Evolutionary conservation across 2,329 filamentous ascomycete species (phyloP).

Genomic region (Fusarium piperis): DNA sequence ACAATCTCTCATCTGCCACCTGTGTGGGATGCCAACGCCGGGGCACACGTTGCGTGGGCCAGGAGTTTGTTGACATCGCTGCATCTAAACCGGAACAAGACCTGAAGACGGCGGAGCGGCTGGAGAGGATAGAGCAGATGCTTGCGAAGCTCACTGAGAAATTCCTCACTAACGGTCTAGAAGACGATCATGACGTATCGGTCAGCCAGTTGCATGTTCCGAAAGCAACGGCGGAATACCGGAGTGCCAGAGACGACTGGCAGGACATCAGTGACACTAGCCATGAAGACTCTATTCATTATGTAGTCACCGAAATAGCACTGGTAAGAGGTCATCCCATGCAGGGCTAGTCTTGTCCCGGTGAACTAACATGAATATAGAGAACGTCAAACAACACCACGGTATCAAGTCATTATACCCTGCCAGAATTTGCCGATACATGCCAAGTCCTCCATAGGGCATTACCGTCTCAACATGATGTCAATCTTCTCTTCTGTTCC

Average conservation of each 20-base stretch:
- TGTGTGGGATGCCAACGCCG: background rate
- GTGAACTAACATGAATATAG: background rate
- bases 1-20: background rate
- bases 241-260: background rate
- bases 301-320: background rate
- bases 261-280: background rate
- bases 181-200: background rate
- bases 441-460: background rate
- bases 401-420: background rate
- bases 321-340: background rate
- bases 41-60: background rate
- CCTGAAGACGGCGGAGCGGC: background rate
- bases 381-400: background rate
- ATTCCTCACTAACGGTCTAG: background rate
- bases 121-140: background rate
- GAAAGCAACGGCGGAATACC: background rate
- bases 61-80: background rate
- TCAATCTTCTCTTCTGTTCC: background rate
- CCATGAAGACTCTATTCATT: background rate
- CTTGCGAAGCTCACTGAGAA: background rate
- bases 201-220: background rate
- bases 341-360: background rate
- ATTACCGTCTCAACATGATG: background rate
- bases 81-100: background rate
- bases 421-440: background rate